phyloP scores from a whole-genome alignment of 2,329 filamentous ascomycete genomes.

The Neoscytalidium dimidiatum region DNA sequence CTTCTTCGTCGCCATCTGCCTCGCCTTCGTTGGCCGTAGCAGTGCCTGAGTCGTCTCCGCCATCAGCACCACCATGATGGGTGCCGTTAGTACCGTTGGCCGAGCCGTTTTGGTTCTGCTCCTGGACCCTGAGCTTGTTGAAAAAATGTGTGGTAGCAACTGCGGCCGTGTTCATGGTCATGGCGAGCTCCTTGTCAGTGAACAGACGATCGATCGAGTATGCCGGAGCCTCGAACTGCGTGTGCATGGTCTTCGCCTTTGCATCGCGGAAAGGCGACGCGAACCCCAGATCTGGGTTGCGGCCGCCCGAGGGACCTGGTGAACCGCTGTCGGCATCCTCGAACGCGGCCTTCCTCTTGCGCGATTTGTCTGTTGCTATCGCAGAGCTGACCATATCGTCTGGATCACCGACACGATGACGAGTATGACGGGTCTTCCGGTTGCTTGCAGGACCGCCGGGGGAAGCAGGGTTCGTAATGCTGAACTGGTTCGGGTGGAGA shows the following conservation, averaged over 20 bases:
- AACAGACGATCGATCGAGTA: constrained; percentile 67
- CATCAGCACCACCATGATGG: constrained; percentile 25
- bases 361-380: constrained; percentile 50
- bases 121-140: constrained; percentile 51
- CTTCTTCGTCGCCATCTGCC: constrained; percentile 38
- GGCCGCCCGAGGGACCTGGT: constrained; percentile 52
- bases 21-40: constrained; percentile 34
- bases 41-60: constrained; percentile 29
- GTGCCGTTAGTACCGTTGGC: constrained; percentile 35
- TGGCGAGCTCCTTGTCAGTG: constrained; percentile 66
- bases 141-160: constrained; percentile 61
- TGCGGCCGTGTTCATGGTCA: constrained; percentile 63
- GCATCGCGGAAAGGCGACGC: constrained; percentile 54
- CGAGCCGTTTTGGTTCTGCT: constrained; percentile 32
- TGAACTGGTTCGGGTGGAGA: constrained; percentile 66
- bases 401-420: constrained; percentile 57
- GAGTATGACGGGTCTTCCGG: constrained; percentile 63
- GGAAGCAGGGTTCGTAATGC: constrained; percentile 64
- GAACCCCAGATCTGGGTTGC: constrained; percentile 50
- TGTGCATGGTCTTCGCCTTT: constrained; percentile 53
- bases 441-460: constrained; percentile 62
- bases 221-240: constrained; percentile 59
- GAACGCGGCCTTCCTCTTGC: constrained; percentile 58
- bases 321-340: constrained; percentile 61
- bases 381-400: constrained; percentile 50